Conservation (phyloP, 257 asterid genomes). For the Nicotiana knightiana region DNA sequence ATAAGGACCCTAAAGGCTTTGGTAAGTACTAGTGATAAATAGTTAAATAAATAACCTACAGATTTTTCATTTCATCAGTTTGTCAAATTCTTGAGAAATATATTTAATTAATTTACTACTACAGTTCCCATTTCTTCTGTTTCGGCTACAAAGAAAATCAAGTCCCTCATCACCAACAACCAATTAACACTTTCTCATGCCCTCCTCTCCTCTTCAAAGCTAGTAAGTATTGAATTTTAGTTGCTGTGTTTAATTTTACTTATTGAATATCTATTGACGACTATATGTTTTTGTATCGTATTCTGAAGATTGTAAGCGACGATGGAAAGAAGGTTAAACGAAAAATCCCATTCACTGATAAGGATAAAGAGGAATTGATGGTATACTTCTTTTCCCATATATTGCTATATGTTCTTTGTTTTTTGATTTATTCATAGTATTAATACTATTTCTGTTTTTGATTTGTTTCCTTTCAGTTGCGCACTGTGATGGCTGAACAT, state of each 20-base stretch:
- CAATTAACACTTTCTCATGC: conserved; percentile 68
- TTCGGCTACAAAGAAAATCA: conserved; percentile 79
- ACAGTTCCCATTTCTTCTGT: conserved; percentile 79
- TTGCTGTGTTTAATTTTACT: neutral
- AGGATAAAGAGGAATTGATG: conserved; percentile 88
- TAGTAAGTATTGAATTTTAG: conserved; percentile 31
- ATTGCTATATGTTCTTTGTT: neutral
- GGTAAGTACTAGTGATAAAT: conserved; percentile 37
- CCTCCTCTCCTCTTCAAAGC: conserved; percentile 65
- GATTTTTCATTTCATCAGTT: neutral
- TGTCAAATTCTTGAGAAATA: neutral
- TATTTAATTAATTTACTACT: neutral
- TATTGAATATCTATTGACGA: neutral
- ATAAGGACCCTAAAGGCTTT: conserved; percentile 76
- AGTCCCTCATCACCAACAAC: conserved; percentile 62
- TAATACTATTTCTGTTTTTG: neutral
- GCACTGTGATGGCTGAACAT: conserved; percentile 92
- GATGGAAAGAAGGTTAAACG: conserved; percentile 87
- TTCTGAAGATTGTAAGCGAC: conserved; percentile 53
- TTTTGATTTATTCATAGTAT: neutral
- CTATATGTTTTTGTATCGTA: neutral
- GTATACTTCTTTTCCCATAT: conserved; percentile 21
- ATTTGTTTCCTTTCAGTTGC: conserved; percentile 29
- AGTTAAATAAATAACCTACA: neutral
- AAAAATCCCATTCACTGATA: conserved; percentile 64